Evolutionary conservation across 768 basidiomycete species (phyloP), one percentile per base, ranked within the genome.

Genomic region (Pisolithus orientalis): DNA sequence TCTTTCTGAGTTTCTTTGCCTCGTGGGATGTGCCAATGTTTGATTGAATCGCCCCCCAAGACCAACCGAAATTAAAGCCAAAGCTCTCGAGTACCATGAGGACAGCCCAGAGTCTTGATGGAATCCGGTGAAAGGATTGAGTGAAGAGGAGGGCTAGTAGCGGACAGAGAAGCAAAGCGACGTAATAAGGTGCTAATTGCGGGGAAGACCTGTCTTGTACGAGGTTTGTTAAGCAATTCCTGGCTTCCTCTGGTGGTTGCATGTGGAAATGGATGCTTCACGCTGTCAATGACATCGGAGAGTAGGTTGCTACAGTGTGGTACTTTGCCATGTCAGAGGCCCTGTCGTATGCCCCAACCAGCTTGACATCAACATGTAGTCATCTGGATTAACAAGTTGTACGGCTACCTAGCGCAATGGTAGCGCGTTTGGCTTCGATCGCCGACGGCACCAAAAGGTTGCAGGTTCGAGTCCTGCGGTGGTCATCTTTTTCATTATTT

Each of bases 391-490:
- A 34, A 5, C 13, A 13, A 21, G 1, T 21, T 9, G 25, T n/a
- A 29, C 14, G 83, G 81, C 80, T 83, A 80, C 84, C 84, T 89
- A 74, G 86, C 87, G 84, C 87, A 88, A 89, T 88, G 87, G 87
- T 87, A 89, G 87, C 87, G 87, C 87, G 85, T 89, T 87, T 88
- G 86, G 86, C 86, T 89, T 89, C 87, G 85, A 87, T 79, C 62
- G 83, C 82, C 75, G 70, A 72, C 70, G 81, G 73, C 57, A 90
- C 87, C 87, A 88, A 87, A 85, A 89, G 88, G 87, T 84, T 90
- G 87, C 87, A 90, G 87, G 88, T 90, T 90, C 87, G 86, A 90
- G 85, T 87, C 87, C 87, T 88, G 87, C 85, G 83, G 85, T 85
- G 83, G 82, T 87, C 86, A 87, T 65, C 56, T 47, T 50, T 70